phyloP scores from a whole-genome alignment of 225 moss, liverwort and hornwort species.

The Takakia lepidozioides region DNA sequence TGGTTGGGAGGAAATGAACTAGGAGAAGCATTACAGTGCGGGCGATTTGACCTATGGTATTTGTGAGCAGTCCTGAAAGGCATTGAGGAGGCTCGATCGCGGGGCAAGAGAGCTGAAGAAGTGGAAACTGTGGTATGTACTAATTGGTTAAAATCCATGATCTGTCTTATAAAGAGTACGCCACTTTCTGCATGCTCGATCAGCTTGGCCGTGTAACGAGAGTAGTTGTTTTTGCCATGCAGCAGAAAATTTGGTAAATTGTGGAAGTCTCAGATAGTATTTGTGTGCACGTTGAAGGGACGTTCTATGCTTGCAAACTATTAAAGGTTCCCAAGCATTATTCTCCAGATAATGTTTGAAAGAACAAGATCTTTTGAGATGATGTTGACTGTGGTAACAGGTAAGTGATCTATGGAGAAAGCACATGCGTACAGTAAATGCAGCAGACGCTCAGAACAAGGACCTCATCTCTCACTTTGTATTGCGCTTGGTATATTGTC shows the following conservation, averaged over 20 bases:
- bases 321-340: too few species aligned
- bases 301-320: too few species aligned
- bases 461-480: slow-evolving; percentile 86
- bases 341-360: too few species aligned
- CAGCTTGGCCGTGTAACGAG: too few species aligned
- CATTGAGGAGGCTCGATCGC: slow-evolving; percentile 71
- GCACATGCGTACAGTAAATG: slow-evolving; percentile 63
- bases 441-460: slow-evolving; percentile 49
- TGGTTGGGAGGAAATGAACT: too few species aligned
- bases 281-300: too few species aligned
- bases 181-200: not conserved
- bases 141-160: too few species aligned
- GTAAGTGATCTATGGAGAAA: slow-evolving; percentile 73
- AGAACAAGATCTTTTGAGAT: too few species aligned
- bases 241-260: too few species aligned
- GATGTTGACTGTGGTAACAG: slow-evolving; percentile 12
- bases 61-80: slow-evolving; percentile 49
- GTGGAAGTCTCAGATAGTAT: too few species aligned
- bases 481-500: slow-evolving; percentile 84
- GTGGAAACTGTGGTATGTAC: slow-evolving; percentile 46
- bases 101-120: slow-evolving; percentile 63
- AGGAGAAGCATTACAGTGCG: not conserved
- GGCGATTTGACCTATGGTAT: too few species aligned
- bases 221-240: too few species aligned
- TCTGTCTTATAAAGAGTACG: not conserved